These are phyloP conservation scores for Pyrenochaeta sp. DNA, from an alignment of 2,329 filamentous ascomycete genomes.

Conservation along the genomic window DNA sequence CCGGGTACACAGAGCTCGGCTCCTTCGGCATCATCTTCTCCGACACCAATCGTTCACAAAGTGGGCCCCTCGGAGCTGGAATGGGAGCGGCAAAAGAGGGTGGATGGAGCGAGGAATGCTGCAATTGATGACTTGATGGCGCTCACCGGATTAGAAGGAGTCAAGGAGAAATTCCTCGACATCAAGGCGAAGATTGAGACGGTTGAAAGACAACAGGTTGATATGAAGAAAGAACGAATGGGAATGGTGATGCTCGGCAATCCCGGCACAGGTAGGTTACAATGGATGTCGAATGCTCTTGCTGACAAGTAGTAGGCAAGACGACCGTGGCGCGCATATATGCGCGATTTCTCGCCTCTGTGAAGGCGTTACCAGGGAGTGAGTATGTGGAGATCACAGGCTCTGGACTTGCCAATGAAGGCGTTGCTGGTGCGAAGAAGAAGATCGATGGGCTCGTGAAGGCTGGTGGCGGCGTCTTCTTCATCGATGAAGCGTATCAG, in stretches of 20 bases:
- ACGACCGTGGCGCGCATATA: constrained; percentile 79
- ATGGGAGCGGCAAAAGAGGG: constrained; percentile 74
- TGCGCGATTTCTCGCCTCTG: constrained; percentile 68
- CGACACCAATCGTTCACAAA: too few species aligned
- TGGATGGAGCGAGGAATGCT: not conserved
- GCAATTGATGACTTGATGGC: not conserved
- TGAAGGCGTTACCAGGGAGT: constrained; percentile 69
- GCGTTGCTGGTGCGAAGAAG: constrained; percentile 66
- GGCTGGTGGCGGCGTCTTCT: constrained; percentile 71
- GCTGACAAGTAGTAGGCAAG: constrained; percentile 59
- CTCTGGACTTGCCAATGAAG: constrained; percentile 69
- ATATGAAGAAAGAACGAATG: constrained; percentile 67
- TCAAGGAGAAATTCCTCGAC: constrained; percentile 70
- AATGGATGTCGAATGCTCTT: not conserved
- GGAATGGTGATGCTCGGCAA: constrained; percentile 73
- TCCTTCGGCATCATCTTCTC: too few species aligned
- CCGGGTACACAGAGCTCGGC: too few species aligned
- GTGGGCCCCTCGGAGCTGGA: constrained; percentile 56
- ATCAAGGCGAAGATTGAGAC: constrained; percentile 73
- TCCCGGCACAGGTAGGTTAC: constrained; percentile 72
- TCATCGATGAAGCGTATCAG: constrained; percentile 84
- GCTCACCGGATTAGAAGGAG: constrained; percentile 63
- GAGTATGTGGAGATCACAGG: constrained; percentile 74
- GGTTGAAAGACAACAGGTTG: constrained; percentile 63
- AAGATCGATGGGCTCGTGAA: constrained; percentile 66